A percentile compares a stretch with the other conserved stretches of the same genome.
Evolutionary conservation across 345 rosid species (phyloP).

Genomic region (Euphorbia peplus): DNA sequence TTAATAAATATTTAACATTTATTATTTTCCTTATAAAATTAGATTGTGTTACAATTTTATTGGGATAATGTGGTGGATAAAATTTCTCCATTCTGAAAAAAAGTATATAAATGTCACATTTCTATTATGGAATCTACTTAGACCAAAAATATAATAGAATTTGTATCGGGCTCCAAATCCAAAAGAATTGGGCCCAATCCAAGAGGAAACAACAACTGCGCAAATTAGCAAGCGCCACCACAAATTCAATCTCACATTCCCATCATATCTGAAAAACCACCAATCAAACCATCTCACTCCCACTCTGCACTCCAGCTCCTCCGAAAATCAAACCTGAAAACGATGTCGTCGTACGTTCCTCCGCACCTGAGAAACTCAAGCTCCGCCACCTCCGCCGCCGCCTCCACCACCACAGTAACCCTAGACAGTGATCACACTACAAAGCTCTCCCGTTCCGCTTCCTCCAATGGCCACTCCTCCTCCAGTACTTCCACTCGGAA

Average conservation of each 20-base stretch:
- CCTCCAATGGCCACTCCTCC: constrained; percentile 8
- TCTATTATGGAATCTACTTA: too few relatives aligned
- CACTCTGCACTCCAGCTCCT: neutral
- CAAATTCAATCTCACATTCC: neutral
- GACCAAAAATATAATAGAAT: too few relatives aligned
- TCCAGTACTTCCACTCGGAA: constrained; percentile 11
- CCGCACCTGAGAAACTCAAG: constrained; percentile 32
- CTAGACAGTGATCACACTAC: constrained; percentile 11
- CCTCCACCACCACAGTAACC: constrained; percentile 16
- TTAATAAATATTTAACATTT: too few relatives aligned
- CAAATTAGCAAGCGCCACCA: neutral
- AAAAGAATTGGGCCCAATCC: too few relatives aligned
- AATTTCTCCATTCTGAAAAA: too few relatives aligned
- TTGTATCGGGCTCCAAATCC: too few relatives aligned
- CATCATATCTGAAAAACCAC: neutral
- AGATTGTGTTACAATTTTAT: too few relatives aligned
- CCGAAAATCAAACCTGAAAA: neutral
- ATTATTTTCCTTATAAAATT: too few relatives aligned
- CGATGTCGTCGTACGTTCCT: constrained; percentile 45
- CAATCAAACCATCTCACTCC: neutral
- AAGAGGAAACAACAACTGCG: neutral
- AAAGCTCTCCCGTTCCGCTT: constrained; percentile 13
- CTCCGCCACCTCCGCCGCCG: constrained; percentile 5
- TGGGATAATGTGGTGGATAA: too few relatives aligned
- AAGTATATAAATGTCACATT: too few relatives aligned